Evolutionary conservation across 192 early-diverging fungal genomes (phyloP).

Genomic region (Coemansia sp.): DNA sequence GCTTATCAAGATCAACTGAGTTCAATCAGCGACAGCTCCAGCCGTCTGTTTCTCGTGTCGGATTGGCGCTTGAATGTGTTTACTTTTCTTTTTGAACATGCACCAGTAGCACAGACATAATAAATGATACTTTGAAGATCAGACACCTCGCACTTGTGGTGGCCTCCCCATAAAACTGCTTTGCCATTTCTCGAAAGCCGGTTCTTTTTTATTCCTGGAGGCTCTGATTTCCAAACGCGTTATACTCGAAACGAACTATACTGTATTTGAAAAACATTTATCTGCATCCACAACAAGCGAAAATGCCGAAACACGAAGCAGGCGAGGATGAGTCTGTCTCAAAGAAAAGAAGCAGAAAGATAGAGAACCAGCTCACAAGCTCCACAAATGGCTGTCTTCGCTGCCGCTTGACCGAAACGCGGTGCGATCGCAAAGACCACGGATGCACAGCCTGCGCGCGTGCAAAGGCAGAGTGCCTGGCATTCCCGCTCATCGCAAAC

Average conservation of each 20-base stretch:
- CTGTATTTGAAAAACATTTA: neutral
- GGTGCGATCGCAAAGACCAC: constrained; percentile 9
- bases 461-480: constrained; percentile 19
- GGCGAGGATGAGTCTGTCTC: neutral
- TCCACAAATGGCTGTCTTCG: constrained; percentile 17
- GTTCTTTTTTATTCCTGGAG: too few species aligned
- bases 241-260: neutral
- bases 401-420: constrained; percentile 24
- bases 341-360: neutral
- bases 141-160: neutral
- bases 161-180: neutral
- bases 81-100: too few species aligned
- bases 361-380: neutral
- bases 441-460: constrained; percentile 18
- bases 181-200: too few species aligned
- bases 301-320: neutral
- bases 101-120: too few species aligned
- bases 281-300: neutral
- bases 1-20: constrained; percentile 64
- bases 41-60: too few species aligned
- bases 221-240: neutral
- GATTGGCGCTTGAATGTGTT: too few species aligned
- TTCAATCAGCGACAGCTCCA: too few species aligned
- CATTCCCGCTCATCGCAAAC: constrained; percentile 4
- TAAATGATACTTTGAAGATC: too few species aligned